A percentile compares a stretch with the other conserved stretches of the same genome.
Evolutionary conservation across 2,329 filamentous ascomycete species (phyloP).

Genomic region (Gliomastix tumulicola): DNA sequence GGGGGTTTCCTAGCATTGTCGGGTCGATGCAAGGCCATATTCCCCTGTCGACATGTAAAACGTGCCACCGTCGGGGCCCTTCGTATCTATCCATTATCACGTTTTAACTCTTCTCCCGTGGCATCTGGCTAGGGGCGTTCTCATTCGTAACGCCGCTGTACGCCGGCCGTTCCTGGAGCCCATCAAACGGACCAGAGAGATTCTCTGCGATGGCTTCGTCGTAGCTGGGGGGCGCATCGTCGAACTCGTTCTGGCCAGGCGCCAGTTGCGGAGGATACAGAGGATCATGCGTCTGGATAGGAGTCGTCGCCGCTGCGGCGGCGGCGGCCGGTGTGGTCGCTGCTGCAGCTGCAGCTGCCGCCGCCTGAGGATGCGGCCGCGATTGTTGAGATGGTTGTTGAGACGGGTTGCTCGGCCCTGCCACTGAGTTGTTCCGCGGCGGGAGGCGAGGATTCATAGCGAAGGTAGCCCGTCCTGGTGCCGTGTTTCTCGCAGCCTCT

Average conservation of each 20-base stretch:
- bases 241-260: slow-evolving; percentile 39
- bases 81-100: too few relatives aligned
- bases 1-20: too few relatives aligned
- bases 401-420: slow-evolving; percentile 9
- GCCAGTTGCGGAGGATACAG: slow-evolving; percentile 51
- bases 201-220: slow-evolving; percentile 84
- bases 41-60: too few relatives aligned
- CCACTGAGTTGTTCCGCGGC: slow-evolving; percentile 18
- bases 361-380: slow-evolving; percentile 1
- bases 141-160: slow-evolving; percentile 60
- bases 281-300: slow-evolving; percentile 37
- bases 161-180: slow-evolving; percentile 49
- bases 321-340: slow-evolving; percentile 13
- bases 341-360: slow-evolving; percentile 9
- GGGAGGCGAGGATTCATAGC: slow-evolving; percentile 23
- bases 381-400: too few relatives aligned
- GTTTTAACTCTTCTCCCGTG: slow-evolving; percentile 31
- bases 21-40: too few relatives aligned
- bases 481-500: slow-evolving; percentile 38
- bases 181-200: slow-evolving; percentile 63
- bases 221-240: slow-evolving; percentile 89
- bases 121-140: slow-evolving; percentile 47
- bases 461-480: slow-evolving; percentile 29
- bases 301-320: too few relatives aligned
- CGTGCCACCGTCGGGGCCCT: too few relatives aligned